Evolutionary conservation across 345 rosid genomes (phyloP).

Genomic region (Salix suchowensis): DNA sequence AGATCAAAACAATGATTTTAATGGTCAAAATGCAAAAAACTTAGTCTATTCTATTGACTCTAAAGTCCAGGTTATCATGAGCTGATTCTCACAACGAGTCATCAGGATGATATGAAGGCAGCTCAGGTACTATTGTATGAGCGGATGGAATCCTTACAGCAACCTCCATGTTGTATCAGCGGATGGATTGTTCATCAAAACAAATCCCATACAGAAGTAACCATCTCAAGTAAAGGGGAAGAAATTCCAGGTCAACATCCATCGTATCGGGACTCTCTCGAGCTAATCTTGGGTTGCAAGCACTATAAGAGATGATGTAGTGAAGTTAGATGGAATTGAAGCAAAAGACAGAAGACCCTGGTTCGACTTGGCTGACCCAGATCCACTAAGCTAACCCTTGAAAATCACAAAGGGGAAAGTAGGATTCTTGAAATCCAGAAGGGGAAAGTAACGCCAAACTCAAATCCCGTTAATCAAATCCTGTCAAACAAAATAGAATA

Average conservation of each 20-base stretch:
- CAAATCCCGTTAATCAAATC: background rate
- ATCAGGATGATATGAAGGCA: constrained; percentile 61
- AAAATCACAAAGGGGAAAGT: background rate
- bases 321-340: background rate
- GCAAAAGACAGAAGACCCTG: background rate
- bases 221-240: constrained; percentile 28
- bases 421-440: background rate
- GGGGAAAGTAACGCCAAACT: background rate
- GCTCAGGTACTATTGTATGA: background rate
- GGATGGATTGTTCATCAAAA: constrained; percentile 60
- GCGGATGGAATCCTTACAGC: constrained; percentile 32
- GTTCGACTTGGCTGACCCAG: background rate
- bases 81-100: constrained; percentile 40
- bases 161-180: constrained; percentile 45
- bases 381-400: background rate
- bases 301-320: constrained; percentile 52
- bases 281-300: constrained; percentile 54
- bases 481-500: background rate
- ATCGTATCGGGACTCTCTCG: constrained; percentile 47
- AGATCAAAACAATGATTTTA: constrained; percentile 17
- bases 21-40: constrained; percentile 26
- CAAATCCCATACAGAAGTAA: constrained; percentile 27
- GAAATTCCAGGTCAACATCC: constrained; percentile 52
- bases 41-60: constrained; percentile 15
- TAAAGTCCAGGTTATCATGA: constrained; percentile 28